These are phyloP conservation scores for Raddia distichophylla DNA, from an alignment of 176 grass and related monocot species.

Conservation along the genomic window DNA sequence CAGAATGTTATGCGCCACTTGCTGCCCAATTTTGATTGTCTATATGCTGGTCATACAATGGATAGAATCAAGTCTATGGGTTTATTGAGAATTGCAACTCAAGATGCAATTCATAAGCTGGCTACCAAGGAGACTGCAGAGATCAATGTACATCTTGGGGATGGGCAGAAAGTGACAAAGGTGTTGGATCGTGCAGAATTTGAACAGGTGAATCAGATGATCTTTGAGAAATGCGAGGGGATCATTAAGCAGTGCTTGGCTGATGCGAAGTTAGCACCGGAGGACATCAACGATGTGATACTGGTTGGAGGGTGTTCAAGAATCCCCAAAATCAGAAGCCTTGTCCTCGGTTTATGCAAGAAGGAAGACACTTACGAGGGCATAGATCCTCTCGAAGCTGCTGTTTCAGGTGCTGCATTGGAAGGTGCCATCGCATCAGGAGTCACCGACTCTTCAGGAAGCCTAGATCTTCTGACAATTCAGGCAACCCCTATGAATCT, in stretches of 20 bases:
- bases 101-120: constrained; percentile 72
- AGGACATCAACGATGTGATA: constrained; percentile 64
- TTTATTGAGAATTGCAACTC: constrained; percentile 50
- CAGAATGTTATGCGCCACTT: constrained; percentile 62
- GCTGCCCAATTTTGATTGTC: constrained; percentile 54
- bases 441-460: constrained; percentile 53
- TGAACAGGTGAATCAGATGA: constrained; percentile 45
- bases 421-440: constrained; percentile 74
- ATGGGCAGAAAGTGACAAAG: constrained; percentile 43
- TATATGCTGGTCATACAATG: constrained; percentile 51
- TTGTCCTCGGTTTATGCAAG: constrained; percentile 63
- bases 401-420: constrained; percentile 65
- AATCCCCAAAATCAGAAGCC: constrained; percentile 59
- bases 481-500: constrained; percentile 65
- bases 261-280: constrained; percentile 54
- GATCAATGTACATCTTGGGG: constrained; percentile 55
- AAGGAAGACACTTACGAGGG: constrained; percentile 43
- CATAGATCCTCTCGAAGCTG: constrained; percentile 60
- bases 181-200: constrained; percentile 51
- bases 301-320: constrained; percentile 69
- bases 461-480: constrained; percentile 64
- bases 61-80: constrained; percentile 59
- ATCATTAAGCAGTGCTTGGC: constrained; percentile 57
- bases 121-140: constrained; percentile 35
- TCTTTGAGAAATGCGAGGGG: constrained; percentile 59